Conservation (phyloP, 2,329 filamentous ascomycete genomes). For the Aspergillus novoparasiticus region DNA sequence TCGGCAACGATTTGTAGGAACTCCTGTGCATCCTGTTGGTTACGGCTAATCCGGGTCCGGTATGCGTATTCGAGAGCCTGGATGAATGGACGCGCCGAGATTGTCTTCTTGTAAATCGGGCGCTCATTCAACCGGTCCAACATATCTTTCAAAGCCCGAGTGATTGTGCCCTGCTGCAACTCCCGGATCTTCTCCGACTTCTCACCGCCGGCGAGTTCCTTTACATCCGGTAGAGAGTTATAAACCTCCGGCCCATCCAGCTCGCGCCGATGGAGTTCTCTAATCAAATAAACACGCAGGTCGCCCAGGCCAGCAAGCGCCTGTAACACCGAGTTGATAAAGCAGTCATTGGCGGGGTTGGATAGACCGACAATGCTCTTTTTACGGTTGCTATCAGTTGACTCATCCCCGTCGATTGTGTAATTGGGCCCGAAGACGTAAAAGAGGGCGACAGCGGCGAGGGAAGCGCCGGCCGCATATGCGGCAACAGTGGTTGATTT, state of each 20-base stretch:
- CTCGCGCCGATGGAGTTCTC: slow-evolving; percentile 81
- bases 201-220: slow-evolving; percentile 40
- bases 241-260: slow-evolving; percentile 81
- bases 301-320: slow-evolving; percentile 88
- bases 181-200: slow-evolving; percentile 55
- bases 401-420: slow-evolving; percentile 81
- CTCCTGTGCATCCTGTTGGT: slow-evolving; percentile 97
- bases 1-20: slow-evolving; percentile 94
- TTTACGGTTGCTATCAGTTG: slow-evolving; percentile 64
- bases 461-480: slow-evolving; percentile 92
- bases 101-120: slow-evolving; percentile 90
- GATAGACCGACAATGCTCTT: slow-evolving; percentile 85
- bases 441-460: slow-evolving; percentile 90
- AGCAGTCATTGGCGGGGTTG: slow-evolving; percentile 94
- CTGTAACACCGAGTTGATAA: slow-evolving; percentile 96
- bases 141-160: slow-evolving; percentile 85
- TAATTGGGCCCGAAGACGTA: slow-evolving; percentile 99
- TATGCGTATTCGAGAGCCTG: slow-evolving; percentile 82
- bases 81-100: slow-evolving; percentile 84
- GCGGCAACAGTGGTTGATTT: slow-evolving; percentile 81
- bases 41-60: slow-evolving; percentile 83
- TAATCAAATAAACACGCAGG: slow-evolving; percentile 86
- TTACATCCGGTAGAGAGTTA: slow-evolving; percentile 56
- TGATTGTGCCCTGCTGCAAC: slow-evolving; percentile 80
- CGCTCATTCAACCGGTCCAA: slow-evolving; percentile 90